Base-by-base conservation (phyloP, 257 asterid genomes). In the Ophiorrhiza pumila region DNA sequence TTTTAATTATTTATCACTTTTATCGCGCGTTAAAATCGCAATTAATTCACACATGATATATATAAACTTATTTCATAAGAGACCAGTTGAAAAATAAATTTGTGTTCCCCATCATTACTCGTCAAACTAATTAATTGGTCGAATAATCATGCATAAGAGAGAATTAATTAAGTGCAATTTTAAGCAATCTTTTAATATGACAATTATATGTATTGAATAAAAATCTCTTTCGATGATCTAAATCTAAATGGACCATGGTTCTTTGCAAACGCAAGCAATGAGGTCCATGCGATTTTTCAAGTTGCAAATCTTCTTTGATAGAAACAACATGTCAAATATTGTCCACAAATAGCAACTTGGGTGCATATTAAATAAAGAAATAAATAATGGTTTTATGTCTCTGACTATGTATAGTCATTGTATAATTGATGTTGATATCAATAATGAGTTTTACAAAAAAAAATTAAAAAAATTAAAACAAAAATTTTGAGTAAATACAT, bases 211-310 rank as follows among this genome's bases (percentile, higher is more conserved):
- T 3, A 43, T 43, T 43, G 49, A 14, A 46, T 8, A 61, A 63
- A 76, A 18, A 69, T 76, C 65, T 65, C 39, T 47, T 50, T 59
- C 15, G 61, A n/a, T n/a, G 63, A 76, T 60, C 39, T 60, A n/a
- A n/a, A n/a, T n/a, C n/a, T n/a, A n/a, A 62, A 49, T 69, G 79
- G 74, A 59, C 61, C 79, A 69, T 32, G 20, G 47, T 6, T 27
- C 41, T 13, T 41, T 7, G 37, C 29, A 37, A 59, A 45, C 46
- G 43, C 42, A 58, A 69, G 66, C 22, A 71, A 59, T 42, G 52
- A 61, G 70, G 69, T 50, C 22, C 62, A 60, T 42, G 66, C 41
- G 66, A 17, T 20, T 5, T 20, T 39, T 18, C 5, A 65, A 61
- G n/a, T 22, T 37, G 69, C 69, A 65, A 31, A 65, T 65, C 69